Percentiles rank a stretch among this genome's conserved stretches.
These are phyloP conservation scores for Geosmithia morbida DNA, from an alignment of 2,329 filamentous ascomycete species.

Conservation along the genomic window DNA sequence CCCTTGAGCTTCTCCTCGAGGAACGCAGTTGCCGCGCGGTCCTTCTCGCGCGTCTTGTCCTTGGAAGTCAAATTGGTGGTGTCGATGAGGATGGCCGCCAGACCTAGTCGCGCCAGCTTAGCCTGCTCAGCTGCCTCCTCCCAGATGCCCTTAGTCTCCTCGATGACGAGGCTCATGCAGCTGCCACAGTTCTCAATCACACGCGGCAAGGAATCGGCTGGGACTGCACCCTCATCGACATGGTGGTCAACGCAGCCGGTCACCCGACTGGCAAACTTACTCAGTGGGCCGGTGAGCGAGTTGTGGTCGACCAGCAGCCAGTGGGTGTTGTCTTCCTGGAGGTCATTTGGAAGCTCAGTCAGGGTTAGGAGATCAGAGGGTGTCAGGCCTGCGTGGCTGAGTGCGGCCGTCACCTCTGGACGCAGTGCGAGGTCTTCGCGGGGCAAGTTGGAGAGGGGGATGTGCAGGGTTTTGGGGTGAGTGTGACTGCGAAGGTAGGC, in stretches of 20 bases:
- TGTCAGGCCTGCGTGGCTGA: slow-evolving; percentile 43
- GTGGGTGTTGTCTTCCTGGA: slow-evolving; percentile 39
- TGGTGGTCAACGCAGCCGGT: slow-evolving; percentile 67
- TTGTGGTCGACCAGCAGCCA: slow-evolving; percentile 79
- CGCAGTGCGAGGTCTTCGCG: slow-evolving; percentile 55
- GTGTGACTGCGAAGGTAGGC: slow-evolving; percentile 58
- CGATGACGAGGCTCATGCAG: slow-evolving; percentile 56
- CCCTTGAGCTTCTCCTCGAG: slow-evolving; percentile 33
- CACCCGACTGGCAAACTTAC: slow-evolving; percentile 34
- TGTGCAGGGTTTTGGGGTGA: slow-evolving; percentile 40
- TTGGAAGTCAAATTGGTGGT: slow-evolving; percentile 49
- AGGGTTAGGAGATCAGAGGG: slow-evolving; percentile 50
- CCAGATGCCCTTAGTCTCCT: slow-evolving; percentile 44
- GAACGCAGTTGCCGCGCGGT: slow-evolving; percentile 41
- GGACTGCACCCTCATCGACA: slow-evolving; percentile 49
- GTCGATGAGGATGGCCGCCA: slow-evolving; percentile 62
- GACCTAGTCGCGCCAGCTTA: slow-evolving; percentile 49
- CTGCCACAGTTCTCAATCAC: slow-evolving; percentile 55
- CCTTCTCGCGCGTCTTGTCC: slow-evolving; percentile 50
- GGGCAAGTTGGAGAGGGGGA: slow-evolving; percentile 60
- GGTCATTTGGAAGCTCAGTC: slow-evolving; percentile 28
- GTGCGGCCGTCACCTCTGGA: slow-evolving; percentile 55
- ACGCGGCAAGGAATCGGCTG: slow-evolving; percentile 32
- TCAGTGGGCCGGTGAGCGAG: slow-evolving; percentile 47
- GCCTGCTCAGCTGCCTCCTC: slow-evolving; percentile 35